Conservation (phyloP, 140 eudicot species). For the Flaveria floridana region DNA sequence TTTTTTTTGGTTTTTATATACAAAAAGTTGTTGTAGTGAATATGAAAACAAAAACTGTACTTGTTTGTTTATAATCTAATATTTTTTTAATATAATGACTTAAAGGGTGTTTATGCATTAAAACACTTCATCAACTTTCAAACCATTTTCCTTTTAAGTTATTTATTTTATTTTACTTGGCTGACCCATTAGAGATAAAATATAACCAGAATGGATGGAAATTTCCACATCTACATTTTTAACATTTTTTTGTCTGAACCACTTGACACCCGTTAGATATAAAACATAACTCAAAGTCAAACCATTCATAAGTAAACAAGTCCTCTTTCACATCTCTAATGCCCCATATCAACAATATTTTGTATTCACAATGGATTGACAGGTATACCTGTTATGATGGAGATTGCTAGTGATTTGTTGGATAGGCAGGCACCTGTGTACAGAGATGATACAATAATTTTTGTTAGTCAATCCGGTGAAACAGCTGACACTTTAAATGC, state of each 20-base stretch:
- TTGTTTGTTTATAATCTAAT: not conserved
- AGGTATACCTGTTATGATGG: constrained; percentile 94
- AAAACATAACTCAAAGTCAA: no score
- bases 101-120: not conserved
- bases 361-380: not conserved
- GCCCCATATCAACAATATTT: no score
- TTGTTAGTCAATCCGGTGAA: constrained; percentile 98
- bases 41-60: not conserved
- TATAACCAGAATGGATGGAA: no score
- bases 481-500: constrained; percentile 92
- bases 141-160: not conserved
- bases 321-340: no score
- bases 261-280: no score
- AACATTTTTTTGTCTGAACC: no score
- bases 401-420: constrained; percentile 88
- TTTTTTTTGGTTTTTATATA: not conserved
- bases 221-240: no score
- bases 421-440: constrained; percentile 91
- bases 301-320: no score
- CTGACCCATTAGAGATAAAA: not conserved
- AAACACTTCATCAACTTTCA: not conserved
- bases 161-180: not conserved
- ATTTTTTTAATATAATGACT: not conserved
- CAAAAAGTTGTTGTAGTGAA: not conserved
- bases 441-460: constrained; percentile 83